Conservation (phyloP, 192 early-diverging fungal species). For the Coemansia sp. region DNA sequence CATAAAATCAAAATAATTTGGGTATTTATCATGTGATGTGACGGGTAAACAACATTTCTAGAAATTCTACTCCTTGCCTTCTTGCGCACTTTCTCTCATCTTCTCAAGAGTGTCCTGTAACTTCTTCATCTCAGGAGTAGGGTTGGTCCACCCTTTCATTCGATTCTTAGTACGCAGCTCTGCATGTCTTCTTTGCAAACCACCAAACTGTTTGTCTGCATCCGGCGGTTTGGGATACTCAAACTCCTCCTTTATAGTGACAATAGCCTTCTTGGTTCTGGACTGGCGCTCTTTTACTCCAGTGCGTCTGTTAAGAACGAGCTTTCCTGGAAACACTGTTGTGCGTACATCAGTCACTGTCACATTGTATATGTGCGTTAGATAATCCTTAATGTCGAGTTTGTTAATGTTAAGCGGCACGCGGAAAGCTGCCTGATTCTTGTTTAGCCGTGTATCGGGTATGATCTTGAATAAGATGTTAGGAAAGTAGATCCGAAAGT, state of each 20-base stretch:
- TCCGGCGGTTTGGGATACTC: slow-evolving; percentile 58
- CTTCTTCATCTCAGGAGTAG: slow-evolving; percentile 17
- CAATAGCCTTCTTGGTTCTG: slow-evolving; percentile 66
- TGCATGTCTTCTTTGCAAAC: slow-evolving; percentile 26
- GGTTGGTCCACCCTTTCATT: slow-evolving; percentile 51
- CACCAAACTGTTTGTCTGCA: slow-evolving; percentile 48
- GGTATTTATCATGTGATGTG: neutral
- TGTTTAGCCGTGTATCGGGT: slow-evolving; percentile 64
- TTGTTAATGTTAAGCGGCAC: slow-evolving; percentile 90
- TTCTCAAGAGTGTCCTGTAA: slow-evolving; percentile 4
- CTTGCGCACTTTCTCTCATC: slow-evolving; percentile 6
- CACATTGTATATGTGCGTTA: slow-evolving; percentile 80
- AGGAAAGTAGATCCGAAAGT: slow-evolving; percentile 79
- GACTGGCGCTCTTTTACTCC: slow-evolving; percentile 36
- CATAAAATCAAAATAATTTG: neutral
- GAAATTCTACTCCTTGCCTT: neutral
- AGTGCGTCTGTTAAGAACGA: slow-evolving; percentile 33
- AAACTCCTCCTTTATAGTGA: slow-evolving; percentile 68
- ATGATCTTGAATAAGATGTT: slow-evolving; percentile 82
- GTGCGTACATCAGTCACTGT: slow-evolving; percentile 84
- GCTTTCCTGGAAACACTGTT: slow-evolving; percentile 75
- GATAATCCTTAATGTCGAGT: slow-evolving; percentile 85
- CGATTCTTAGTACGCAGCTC: slow-evolving; percentile 26
- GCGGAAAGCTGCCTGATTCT: slow-evolving; percentile 88
- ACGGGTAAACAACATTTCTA: neutral